Conservation (phyloP, 495 filamentous ascomycete species). For the Hypoxylon crocopeplum region DNA sequence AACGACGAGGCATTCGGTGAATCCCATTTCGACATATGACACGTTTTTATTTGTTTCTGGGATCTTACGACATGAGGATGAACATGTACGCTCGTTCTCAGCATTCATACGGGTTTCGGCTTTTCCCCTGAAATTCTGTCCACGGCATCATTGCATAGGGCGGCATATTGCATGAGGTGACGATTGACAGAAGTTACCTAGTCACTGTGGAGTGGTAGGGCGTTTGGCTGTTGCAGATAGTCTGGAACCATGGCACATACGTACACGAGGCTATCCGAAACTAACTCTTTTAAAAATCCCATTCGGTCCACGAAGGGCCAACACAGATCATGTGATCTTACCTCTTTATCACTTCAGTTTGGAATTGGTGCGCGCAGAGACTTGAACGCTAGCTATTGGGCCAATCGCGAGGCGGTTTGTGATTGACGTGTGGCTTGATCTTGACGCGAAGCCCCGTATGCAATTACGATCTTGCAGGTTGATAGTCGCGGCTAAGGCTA, state of each 20-base stretch:
- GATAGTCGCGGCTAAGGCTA: neutral
- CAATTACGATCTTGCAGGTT: slow-evolving; percentile 10
- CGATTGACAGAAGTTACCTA: slow-evolving; percentile 34
- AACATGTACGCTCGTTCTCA: slow-evolving; percentile 13
- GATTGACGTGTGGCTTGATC: neutral
- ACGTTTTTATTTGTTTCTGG: slow-evolving; percentile 12
- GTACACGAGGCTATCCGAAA: slow-evolving; percentile 33
- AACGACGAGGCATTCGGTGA: slow-evolving; percentile 78
- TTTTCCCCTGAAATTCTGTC: slow-evolving; percentile 32
- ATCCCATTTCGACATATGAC: slow-evolving; percentile 69
- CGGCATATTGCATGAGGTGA: slow-evolving; percentile 44
- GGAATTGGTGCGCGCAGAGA: slow-evolving; percentile 16
- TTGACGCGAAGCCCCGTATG: neutral
- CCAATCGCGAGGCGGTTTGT: slow-evolving; percentile 4
- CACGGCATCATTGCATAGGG: slow-evolving; percentile 45
- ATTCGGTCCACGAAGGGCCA: slow-evolving; percentile 23
- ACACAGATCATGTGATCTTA: slow-evolving; percentile 16
- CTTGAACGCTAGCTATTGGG: slow-evolving; percentile 17
- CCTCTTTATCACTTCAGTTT: slow-evolving; percentile 30
- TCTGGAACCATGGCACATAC: slow-evolving; percentile 43
- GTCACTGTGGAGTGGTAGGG: slow-evolving; percentile 36
- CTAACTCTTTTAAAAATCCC: slow-evolving; percentile 19
- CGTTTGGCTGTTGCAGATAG: slow-evolving; percentile 45
- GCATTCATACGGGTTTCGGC: slow-evolving; percentile 28
- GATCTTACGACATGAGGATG: slow-evolving; percentile 22